These are phyloP conservation scores for Dittrichia graveolens DNA, from an alignment of 129 eudicot species.

Conservation along the genomic window DNA sequence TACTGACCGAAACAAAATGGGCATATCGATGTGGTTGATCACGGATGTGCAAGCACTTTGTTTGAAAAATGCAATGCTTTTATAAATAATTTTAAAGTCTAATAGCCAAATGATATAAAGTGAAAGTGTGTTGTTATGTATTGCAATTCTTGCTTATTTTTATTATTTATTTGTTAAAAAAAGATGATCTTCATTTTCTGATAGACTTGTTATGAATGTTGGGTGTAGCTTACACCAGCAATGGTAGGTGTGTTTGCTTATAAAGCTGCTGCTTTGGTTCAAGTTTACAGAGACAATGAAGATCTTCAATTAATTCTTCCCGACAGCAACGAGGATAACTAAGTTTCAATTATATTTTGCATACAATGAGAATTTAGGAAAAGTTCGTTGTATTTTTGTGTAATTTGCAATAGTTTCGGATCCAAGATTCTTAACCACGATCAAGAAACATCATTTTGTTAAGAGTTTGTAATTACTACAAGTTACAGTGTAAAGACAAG, in stretches of 20 bases:
- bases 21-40: too few relatives aligned
- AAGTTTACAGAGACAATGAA: conserved; percentile 94
- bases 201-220: conserved; percentile 10
- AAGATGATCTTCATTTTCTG: conserved; percentile 8
- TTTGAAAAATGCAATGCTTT: too few relatives aligned
- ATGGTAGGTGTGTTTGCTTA: conserved; percentile 95
- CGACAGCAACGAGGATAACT: conserved; percentile 35
- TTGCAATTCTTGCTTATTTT: background rate
- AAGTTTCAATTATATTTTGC: background rate
- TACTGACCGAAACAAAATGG: too few relatives aligned
- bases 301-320: conserved; percentile 82
- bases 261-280: conserved; percentile 95
- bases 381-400: too few relatives aligned
- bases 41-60: too few relatives aligned
- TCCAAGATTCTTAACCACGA: too few relatives aligned
- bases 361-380: too few relatives aligned
- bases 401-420: too few relatives aligned
- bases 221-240: conserved; percentile 74
- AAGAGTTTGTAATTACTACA: too few relatives aligned
- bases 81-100: too few relatives aligned
- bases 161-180: conserved; percentile 14
- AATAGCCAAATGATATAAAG: background rate
- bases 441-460: too few relatives aligned
- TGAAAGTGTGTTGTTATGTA: conserved; percentile 1
- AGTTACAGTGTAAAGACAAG: too few relatives aligned